Conservation (phyloP, 768 basidiomycete genomes). For the Hericium erinaceus region DNA sequence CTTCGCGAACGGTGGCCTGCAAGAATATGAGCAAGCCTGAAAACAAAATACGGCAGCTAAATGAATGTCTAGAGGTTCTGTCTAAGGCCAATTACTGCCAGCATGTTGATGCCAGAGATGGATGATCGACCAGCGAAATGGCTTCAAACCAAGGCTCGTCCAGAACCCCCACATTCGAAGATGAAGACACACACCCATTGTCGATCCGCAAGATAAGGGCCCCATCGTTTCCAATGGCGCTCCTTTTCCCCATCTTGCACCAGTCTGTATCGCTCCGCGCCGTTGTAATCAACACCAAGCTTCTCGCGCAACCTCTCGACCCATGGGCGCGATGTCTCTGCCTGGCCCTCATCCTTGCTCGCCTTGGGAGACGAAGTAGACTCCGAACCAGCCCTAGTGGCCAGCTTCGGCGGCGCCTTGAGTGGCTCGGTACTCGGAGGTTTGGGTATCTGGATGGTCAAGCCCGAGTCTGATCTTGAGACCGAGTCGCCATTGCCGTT, state of each 20-base stretch:
- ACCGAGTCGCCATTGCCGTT: conserved; percentile 17
- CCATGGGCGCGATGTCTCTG: conserved; percentile 28
- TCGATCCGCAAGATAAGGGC: conserved; percentile 92
- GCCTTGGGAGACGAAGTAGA: conserved; percentile 4
- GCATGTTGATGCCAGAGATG: no score
- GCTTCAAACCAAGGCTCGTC: no score
- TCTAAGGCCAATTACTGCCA: no score
- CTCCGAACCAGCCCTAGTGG: neutral
- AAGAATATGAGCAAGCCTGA: conserved; percentile 11
- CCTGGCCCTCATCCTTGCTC: neutral
- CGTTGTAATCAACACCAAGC: conserved; percentile 66
- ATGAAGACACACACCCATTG: conserved; percentile 71
- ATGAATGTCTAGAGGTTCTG: no score
- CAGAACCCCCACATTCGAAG: neutral
- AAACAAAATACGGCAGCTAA: neutral
- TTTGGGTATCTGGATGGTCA: conserved; percentile 70
- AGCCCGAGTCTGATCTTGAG: conserved; percentile 13
- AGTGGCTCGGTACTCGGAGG: conserved; percentile 30
- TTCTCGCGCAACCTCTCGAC: conserved; percentile 55
- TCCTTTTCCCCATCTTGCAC: conserved; percentile 71
- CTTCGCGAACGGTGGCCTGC: conserved; percentile 95
- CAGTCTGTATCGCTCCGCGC: conserved; percentile 79
- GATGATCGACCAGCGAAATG: neutral
- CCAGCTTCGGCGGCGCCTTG: conserved; percentile 5
- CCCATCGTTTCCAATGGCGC: conserved; percentile 97